A percentile compares a stretch with the other conserved stretches of the same genome.
phyloP scores from a whole-genome alignment of 2,329 filamentous ascomycete species.

The Fusarium musae region DNA sequence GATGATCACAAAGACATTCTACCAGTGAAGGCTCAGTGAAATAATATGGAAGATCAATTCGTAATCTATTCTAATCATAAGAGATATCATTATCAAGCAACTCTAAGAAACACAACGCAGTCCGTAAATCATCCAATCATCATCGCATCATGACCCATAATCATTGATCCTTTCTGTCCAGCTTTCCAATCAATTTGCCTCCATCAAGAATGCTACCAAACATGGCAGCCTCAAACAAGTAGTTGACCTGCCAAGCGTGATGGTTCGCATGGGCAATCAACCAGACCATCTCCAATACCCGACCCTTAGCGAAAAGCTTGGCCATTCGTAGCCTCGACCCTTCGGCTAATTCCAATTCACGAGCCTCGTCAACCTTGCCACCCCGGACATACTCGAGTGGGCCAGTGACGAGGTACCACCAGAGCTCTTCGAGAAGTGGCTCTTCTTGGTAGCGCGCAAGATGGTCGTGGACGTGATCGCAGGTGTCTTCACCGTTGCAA shows the following conservation, averaged over 20 bases:
- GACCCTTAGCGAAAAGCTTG: slow-evolving; percentile 35
- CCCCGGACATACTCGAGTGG: slow-evolving; percentile 30
- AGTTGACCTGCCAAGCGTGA: slow-evolving; percentile 48
- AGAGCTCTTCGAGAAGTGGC: slow-evolving; percentile 33
- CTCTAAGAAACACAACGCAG: not conserved
- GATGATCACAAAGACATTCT: fast-evolving
- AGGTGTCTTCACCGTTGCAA: slow-evolving; percentile 34
- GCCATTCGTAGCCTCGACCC: slow-evolving; percentile 37
- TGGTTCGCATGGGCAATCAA: slow-evolving; percentile 39
- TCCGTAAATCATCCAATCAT: slow-evolving; percentile 8
- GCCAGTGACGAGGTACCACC: slow-evolving; percentile 31
- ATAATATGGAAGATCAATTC: not conserved
- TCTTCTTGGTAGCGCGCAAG: slow-evolving; percentile 6
- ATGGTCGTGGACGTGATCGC: slow-evolving; percentile 25
- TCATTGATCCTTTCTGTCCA: slow-evolving; percentile 42
- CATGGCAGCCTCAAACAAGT: slow-evolving; percentile 49
- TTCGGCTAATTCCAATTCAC: slow-evolving; percentile 20
- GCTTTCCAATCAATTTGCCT: slow-evolving; percentile 44
- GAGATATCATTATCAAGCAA: not conserved
- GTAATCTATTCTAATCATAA: not conserved
- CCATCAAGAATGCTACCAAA: slow-evolving; percentile 49
- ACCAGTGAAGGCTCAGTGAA: fast-evolving
- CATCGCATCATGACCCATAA: not conserved
- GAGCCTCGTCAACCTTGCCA: slow-evolving; percentile 24
- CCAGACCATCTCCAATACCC: slow-evolving; percentile 40